These are phyloP conservation scores for Pythium sp. DNA, from an alignment of 352 stramenopile genomes.

Conservation along the genomic window DNA sequence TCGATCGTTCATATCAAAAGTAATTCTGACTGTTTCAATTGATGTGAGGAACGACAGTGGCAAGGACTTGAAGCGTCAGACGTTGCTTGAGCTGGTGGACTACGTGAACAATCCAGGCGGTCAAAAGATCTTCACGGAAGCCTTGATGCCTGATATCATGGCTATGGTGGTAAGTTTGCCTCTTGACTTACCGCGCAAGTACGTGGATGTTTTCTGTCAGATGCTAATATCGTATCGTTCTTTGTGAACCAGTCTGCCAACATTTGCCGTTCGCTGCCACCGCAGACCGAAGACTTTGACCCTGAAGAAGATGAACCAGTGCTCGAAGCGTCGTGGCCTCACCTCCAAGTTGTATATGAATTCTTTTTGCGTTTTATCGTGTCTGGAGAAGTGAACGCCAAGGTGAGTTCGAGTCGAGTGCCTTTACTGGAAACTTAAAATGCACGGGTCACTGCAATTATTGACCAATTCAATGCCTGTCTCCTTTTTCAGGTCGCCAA, in stretches of 20 bases:
- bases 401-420: slow-evolving; percentile 34
- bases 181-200: not conserved
- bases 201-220: not conserved
- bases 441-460: not conserved
- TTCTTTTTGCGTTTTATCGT: slow-evolving; percentile 99
- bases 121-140: slow-evolving; percentile 97
- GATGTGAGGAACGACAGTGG: slow-evolving; percentile 33
- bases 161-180: slow-evolving; percentile 68
- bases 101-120: slow-evolving; percentile 97
- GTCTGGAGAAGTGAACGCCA: slow-evolving; percentile 96
- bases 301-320: slow-evolving; percentile 98
- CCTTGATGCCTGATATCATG: slow-evolving; percentile 96
- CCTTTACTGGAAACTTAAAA: not conserved
- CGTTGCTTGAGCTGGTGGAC: slow-evolving; percentile 98
- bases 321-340: slow-evolving; percentile 96
- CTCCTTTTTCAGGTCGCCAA: slow-evolving; percentile 76
- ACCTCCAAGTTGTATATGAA: slow-evolving; percentile 98
- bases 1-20: not conserved
- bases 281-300: slow-evolving; percentile 97
- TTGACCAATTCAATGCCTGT: not conserved
- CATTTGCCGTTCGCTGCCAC: slow-evolving; percentile 92
- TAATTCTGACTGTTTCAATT: slow-evolving; percentile 2
- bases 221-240: not conserved
- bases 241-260: slow-evolving; percentile 70
- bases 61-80: slow-evolving; percentile 98